These are phyloP conservation scores for Epicoccum sorghinum DNA, from an alignment of 2,329 filamentous ascomycete species.

Conservation along the genomic window DNA sequence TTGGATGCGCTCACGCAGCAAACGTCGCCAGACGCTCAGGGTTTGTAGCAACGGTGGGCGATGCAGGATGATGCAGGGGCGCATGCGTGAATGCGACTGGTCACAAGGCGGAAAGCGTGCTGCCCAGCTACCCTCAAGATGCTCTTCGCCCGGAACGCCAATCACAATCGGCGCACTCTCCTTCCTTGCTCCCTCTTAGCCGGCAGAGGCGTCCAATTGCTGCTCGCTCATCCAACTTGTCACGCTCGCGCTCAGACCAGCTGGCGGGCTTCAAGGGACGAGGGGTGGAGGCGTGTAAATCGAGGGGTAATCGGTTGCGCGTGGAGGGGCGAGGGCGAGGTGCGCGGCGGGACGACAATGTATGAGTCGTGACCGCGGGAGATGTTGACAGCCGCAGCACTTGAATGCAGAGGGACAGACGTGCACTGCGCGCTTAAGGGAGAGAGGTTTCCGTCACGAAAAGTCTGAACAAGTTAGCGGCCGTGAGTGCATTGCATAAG, in stretches of 20 bases:
- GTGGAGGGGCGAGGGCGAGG: constrained; percentile 11
- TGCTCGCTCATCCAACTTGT: constrained; percentile 34
- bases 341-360: constrained; percentile 4
- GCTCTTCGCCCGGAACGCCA: constrained; percentile 22
- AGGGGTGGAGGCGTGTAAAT: constrained; percentile 20
- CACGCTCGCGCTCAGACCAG: constrained; percentile 37
- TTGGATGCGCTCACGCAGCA: constrained; percentile 9
- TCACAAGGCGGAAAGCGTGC: constrained; percentile 30
- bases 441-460: constrained; percentile 23
- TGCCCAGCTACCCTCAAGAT: constrained; percentile 6
- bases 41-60: constrained; percentile 16
- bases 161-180: constrained; percentile 31
- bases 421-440: constrained; percentile 23
- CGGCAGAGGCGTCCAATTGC: constrained; percentile 28
- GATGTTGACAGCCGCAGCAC: constrained; percentile 22
- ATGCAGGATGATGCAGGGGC: constrained; percentile 25
- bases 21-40: background rate
- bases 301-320: constrained; percentile 20
- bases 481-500: constrained; percentile 28
- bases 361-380: constrained; percentile 17
- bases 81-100: constrained; percentile 33
- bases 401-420: constrained; percentile 27
- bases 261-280: constrained; percentile 24
- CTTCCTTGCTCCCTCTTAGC: constrained; percentile 31
- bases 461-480: constrained; percentile 26